These are phyloP conservation scores for Mycena pura DNA, from an alignment of 768 basidiomycete genomes.

Conservation along the genomic window DNA sequence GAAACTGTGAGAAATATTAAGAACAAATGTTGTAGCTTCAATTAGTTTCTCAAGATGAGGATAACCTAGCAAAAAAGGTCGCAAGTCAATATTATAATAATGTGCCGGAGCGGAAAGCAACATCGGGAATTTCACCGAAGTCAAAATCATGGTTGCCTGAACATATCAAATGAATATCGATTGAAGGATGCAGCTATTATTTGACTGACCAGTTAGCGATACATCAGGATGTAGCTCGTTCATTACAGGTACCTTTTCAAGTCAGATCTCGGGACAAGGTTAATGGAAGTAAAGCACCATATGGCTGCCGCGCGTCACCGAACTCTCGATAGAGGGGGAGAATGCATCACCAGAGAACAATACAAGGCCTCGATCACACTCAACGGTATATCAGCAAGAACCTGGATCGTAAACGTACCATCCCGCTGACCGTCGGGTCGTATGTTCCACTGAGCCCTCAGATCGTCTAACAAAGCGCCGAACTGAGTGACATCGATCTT, in stretches of 20 bases:
- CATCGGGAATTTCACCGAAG: conserved; percentile 61
- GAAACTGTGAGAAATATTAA: conserved; percentile 31
- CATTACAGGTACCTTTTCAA: conserved; percentile 79
- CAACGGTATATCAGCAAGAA: neutral
- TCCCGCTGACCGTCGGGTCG: conserved; percentile 59
- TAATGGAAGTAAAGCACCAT: conserved; percentile 61
- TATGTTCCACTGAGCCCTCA: conserved; percentile 52
- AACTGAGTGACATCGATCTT: conserved; percentile 92
- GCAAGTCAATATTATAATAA: neutral
- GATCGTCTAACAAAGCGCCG: conserved; percentile 68
- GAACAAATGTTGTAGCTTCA: conserved; percentile 74
- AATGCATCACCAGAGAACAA: conserved; percentile 93
- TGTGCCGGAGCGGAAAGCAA: neutral
- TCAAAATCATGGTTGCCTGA: conserved; percentile 94
- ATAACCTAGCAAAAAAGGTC: conserved; percentile 52
- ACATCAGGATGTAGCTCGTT: conserved; percentile 83
- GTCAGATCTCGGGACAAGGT: neutral
- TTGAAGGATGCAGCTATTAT: neutral
- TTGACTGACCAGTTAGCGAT: conserved; percentile 72
- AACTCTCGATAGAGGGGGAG: conserved; percentile 85
- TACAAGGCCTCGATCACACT: conserved; percentile 63
- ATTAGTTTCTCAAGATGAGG: conserved; percentile 72
- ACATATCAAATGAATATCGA: neutral
- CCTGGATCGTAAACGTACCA: conserved; percentile 8
- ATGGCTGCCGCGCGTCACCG: conserved; percentile 89